Evolutionary conservation across 192 early-diverging fungal genomes (phyloP).

Genomic region (Coemansia furcata): DNA sequence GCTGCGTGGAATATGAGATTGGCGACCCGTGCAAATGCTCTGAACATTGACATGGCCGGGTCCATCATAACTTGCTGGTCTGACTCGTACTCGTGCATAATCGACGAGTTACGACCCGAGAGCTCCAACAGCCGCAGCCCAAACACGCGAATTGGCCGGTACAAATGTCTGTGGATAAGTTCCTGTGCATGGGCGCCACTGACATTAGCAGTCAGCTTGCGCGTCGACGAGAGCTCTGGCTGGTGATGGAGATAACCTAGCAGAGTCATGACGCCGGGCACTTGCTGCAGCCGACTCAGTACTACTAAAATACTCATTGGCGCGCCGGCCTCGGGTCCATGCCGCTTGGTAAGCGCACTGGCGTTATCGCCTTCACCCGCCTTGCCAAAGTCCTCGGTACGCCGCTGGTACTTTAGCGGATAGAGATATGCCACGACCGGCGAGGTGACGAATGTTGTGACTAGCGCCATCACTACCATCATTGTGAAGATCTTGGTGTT

Average conservation of each 20-base stretch:
- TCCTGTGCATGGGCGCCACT: constrained; percentile 7
- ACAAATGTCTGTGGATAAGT: constrained; percentile 8
- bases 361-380: constrained; percentile 6
- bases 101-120: constrained; percentile 74
- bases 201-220: constrained; percentile 8
- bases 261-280: constrained; percentile 72
- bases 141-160: constrained; percentile 43
- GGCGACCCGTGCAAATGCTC: constrained; percentile 76
- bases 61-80: constrained; percentile 64
- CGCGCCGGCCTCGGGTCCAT: constrained; percentile 21
- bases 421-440: constrained; percentile 76
- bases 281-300: constrained; percentile 60
- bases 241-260: constrained; percentile 57
- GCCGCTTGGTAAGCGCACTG: constrained; percentile 18
- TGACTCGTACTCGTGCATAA: constrained; percentile 74
- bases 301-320: constrained; percentile 56
- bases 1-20: constrained; percentile 61
- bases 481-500: constrained; percentile 67
- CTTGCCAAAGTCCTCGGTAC: constrained; percentile 27
- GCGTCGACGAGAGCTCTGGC: constrained; percentile 22
- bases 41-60: constrained; percentile 77
- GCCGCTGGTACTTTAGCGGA: constrained; percentile 62
- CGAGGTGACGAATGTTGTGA: constrained; percentile 86
- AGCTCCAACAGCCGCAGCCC: constrained; percentile 80
- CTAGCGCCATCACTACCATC: constrained; percentile 78